Conservation (phyloP, 345 rosid genomes). For the Arabis alpina region DNA sequence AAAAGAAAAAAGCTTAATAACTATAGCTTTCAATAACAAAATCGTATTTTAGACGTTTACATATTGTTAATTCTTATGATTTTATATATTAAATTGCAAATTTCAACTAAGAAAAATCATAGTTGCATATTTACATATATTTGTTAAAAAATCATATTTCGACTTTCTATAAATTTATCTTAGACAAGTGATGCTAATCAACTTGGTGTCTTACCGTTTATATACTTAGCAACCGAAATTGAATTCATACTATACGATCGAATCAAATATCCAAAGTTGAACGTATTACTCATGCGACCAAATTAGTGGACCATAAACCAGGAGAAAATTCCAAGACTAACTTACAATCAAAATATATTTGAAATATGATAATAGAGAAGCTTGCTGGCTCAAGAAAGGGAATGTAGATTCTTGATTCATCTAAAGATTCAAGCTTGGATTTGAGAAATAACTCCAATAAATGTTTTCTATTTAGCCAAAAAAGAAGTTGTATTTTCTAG, state of each 20-base stretch:
- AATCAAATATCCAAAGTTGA: conserved; percentile 1
- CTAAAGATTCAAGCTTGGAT: neutral
- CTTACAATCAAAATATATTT: neutral
- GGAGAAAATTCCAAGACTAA: neutral
- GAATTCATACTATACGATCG: neutral
- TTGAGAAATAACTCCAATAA: neutral
- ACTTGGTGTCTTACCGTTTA: conserved; percentile 11
- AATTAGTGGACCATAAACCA: conserved; percentile 11
- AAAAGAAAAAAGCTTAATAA: neutral
- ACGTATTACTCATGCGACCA: neutral
- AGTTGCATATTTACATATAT: neutral
- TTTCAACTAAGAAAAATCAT: neutral
- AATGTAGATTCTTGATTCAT: conserved; percentile 14
- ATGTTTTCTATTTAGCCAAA: neutral
- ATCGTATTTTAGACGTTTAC: conserved; percentile 7
- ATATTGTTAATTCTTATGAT: neutral
- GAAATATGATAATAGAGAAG: conserved; percentile 24
- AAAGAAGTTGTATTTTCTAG: neutral
- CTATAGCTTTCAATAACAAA: conserved; percentile 2
- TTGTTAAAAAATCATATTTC: neutral
- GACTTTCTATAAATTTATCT: conserved; percentile 3
- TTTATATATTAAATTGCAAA: neutral
- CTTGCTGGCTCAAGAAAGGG: conserved; percentile 15
- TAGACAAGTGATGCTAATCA: conserved; percentile 6
- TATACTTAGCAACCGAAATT: conserved; percentile 18